Conservation (phyloP, 2,329 filamentous ascomycete genomes). For the Cercospora sp. region DNA sequence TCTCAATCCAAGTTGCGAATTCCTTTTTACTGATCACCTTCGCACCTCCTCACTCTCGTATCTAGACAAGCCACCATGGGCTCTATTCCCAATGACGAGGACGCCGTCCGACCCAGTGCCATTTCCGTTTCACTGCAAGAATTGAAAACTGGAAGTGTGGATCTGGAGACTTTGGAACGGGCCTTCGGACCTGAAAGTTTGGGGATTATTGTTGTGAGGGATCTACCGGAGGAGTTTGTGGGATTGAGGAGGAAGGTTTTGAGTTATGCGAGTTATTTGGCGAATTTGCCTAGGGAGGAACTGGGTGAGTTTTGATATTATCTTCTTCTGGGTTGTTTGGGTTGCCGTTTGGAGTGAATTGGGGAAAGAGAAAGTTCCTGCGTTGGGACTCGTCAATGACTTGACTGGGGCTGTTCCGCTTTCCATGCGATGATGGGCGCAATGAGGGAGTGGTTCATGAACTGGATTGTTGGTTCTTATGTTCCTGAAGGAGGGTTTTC, state of each 20-base stretch:
- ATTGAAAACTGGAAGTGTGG: slow-evolving; percentile 53
- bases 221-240: slow-evolving; percentile 71
- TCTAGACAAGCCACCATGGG: slow-evolving; percentile 13
- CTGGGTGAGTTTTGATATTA: slow-evolving; percentile 48
- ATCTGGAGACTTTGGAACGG: slow-evolving; percentile 67
- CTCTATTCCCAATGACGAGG: slow-evolving; percentile 11
- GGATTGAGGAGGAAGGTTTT: slow-evolving; percentile 72
- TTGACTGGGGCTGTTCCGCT: no score
- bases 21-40: background rate
- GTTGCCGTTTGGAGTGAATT: no score
- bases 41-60: no score
- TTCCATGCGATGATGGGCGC: no score
- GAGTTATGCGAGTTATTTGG: slow-evolving; percentile 86
- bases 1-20: background rate
- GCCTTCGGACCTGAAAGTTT: slow-evolving; percentile 90
- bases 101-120: slow-evolving; percentile 30
- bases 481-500: no score
- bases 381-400: no score
- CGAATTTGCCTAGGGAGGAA: slow-evolving; percentile 70
- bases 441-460: no score
- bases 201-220: slow-evolving; percentile 90
- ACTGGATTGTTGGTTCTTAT: no score
- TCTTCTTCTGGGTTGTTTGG: slow-evolving; percentile 46
- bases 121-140: slow-evolving; percentile 52
- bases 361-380: no score